phyloP scores from a whole-genome alignment of 140 eudicot genomes.

The Senecio squalidus region DNA sequence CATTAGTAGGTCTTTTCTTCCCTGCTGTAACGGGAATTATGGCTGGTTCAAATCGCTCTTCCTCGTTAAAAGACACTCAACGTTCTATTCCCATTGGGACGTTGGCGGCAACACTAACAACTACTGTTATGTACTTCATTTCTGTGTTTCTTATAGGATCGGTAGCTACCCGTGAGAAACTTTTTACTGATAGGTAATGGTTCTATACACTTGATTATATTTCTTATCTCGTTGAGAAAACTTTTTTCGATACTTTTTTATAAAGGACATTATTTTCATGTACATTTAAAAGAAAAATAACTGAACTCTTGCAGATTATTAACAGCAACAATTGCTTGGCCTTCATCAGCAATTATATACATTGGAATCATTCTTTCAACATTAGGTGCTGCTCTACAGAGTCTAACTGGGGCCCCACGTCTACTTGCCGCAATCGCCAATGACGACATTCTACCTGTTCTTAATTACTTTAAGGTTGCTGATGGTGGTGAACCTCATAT shows the following conservation, averaged over 20 bases:
- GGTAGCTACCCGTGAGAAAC: conserved; percentile 86
- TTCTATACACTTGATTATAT: conserved; percentile 5
- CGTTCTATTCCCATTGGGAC: conserved; percentile 97
- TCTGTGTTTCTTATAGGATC: conserved; percentile 85
- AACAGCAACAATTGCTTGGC: conserved; percentile 97
- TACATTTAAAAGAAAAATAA: conserved; percentile 3
- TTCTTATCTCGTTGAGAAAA: not conserved
- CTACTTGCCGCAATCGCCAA: conserved; percentile 99
- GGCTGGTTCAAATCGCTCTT: conserved; percentile 99
- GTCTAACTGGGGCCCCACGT: conserved; percentile 96
- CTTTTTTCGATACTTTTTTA: not conserved
- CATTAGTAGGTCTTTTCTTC: conserved; percentile 94
- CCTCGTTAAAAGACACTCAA: conserved; percentile 92
- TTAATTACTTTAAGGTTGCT: conserved; percentile 89
- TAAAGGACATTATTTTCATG: not conserved
- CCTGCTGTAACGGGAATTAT: conserved; percentile 99
- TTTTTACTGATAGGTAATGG: conserved; percentile 71
- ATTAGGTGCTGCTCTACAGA: conserved; percentile 96
- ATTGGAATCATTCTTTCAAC: conserved; percentile 96
- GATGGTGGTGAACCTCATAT: conserved; percentile 87
- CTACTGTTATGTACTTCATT: conserved; percentile 63
- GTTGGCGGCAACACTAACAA: conserved; percentile 77
- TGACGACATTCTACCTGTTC: conserved; percentile 95
- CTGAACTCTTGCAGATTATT: conserved; percentile 63
- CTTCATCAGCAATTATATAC: conserved; percentile 76